Evolutionary conservation across 371 early-diverging fungal genomes (phyloP), one percentile per base, ranked within the genome.

Genomic region (Massospora cicadina): DNA sequence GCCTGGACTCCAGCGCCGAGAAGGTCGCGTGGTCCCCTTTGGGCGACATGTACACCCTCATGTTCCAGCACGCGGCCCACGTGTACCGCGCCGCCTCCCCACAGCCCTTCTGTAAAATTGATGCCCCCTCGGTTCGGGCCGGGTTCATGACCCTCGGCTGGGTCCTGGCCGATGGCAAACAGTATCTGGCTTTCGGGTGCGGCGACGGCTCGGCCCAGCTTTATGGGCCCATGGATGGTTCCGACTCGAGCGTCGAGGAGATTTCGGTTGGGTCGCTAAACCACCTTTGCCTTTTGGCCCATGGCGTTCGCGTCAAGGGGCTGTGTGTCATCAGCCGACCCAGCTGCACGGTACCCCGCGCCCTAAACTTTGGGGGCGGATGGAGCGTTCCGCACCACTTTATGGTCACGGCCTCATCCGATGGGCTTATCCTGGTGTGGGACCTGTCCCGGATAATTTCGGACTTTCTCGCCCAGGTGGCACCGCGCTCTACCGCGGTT

Each of bases 1-100:
- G 79, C 64, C 65, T 88, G 28, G 10, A 30, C 54, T n/a, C 10
- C 25, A 7, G 10, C 0, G 62, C 33, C 27, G 33, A 32, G 33
- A 1, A 10, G 7, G 43, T 61, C 1, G 2, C 10, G 3, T 61
- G 17, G 17, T 25, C 33, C 23, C 21, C 33, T 53, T 5, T 25
- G 23, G 62, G 62, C 2, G 33, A 5, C 2, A 10, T 25, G 2
- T 61, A 33, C 54, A 23, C 33, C 21, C 5, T 61, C 10, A 32
- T 61, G 33, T 17, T 25, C 23, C 5, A 13, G 2, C 12, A 21
- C 10, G 5, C 12, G 3, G 25, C 54, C 27, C 33, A 61, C 13
- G 27, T 61, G 24, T 61, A 33, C 25, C 23, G 2, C 5, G 7
- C 28, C 10, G 62, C 13, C 54, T 3, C 2, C 10, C 7, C 7